These are phyloP conservation scores for Lipomyces yarrowii DNA, from an alignment of 1,139 yeast species.

Conservation along the genomic window DNA sequence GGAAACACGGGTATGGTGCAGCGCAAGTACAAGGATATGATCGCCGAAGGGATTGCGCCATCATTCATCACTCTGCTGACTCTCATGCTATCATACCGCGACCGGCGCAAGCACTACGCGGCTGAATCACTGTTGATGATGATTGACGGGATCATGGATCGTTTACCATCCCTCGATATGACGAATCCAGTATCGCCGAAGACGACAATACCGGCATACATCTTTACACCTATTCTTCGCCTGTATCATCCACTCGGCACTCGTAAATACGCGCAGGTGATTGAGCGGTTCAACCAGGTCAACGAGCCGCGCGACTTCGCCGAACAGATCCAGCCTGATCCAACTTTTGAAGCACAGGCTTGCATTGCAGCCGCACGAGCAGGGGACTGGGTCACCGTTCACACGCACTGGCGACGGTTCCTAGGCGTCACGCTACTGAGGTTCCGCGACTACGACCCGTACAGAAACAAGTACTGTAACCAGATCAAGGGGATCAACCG, in stretches of 20 bases:
- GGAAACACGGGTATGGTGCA: conserved; percentile 9
- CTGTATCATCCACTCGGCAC: not conserved
- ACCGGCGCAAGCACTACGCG: conserved; percentile 2
- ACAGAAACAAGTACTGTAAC: conserved; percentile 1
- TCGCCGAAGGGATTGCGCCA: conserved; percentile 17
- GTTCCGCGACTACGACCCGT: conserved; percentile 10
- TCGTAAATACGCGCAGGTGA: conserved; percentile 6
- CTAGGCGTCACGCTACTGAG: not conserved
- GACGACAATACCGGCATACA: conserved; percentile 21
- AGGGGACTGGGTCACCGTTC: conserved; percentile 12
- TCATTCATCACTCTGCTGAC: conserved; percentile 16
- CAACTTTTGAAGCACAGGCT: conserved; percentile 10
- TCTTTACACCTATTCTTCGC: conserved; percentile 13
- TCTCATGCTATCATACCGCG: conserved; percentile 8
- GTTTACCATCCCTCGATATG: conserved; percentile 20
- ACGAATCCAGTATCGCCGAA: conserved; percentile 9
- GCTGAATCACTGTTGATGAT: conserved; percentile 7
- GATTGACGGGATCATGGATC: conserved; percentile 4
- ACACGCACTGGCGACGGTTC: conserved; percentile 14
- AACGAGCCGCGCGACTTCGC: conserved; percentile 4
- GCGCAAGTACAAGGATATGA: conserved; percentile 16
- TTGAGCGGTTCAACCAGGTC: conserved; percentile 5
- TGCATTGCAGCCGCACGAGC: conserved; percentile 19
- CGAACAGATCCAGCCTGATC: conserved; percentile 9
- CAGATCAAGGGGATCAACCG: conserved; percentile 4